Evolutionary conservation across 495 filamentous ascomycete species (phyloP), one percentile per base, ranked within the genome.

Genomic region (Penicillium alfredii): DNA sequence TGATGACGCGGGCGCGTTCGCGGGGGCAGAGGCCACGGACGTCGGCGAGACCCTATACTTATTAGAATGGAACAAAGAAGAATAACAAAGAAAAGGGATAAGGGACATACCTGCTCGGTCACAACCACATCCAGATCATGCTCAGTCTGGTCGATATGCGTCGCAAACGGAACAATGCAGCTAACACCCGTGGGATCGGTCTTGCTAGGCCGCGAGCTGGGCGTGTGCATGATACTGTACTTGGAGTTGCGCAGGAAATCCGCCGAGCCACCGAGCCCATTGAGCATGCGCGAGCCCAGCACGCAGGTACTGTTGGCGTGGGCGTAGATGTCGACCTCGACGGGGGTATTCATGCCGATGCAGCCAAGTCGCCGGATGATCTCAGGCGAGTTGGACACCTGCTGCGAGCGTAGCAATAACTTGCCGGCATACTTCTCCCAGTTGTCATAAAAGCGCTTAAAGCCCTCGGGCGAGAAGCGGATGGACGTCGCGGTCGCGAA

Each of bases 271-370:
- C 88, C 88, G 16, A 94, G 80, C 2, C 88, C 88, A 70, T 94
- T 93, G 29, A 93, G 73, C 88, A 94, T 94, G 35, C 88, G 80
- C 46, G 74, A 81, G 47, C 88, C 88, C 80, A 92, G 89, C 17
- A 94, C 86, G 61, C 84, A 88, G 30, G 88, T 93, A 50, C 73
- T 80, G 80, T 94, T 94, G 37, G 88, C 88, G 62, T 94, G 88
- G 9, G 88, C 88, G 66, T 93, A 94, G 60, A 93, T 92, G 60
- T 94, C 88, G 12, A 93, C 86, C 64, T 94, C 88, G 44, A 93
- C 84, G 16, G 88, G 88, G 2, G 88, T 94, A 73, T 94, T 94
- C 88, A 94, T 94, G 57, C 86, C 88, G 56, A 94, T 93, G 47
- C 86, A 80, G 38, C 87, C 88, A 1, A 94, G 71, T 3, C 88